Conservation (phyloP, 176 grass and related monocot species). For the Lolium rigidum region DNA sequence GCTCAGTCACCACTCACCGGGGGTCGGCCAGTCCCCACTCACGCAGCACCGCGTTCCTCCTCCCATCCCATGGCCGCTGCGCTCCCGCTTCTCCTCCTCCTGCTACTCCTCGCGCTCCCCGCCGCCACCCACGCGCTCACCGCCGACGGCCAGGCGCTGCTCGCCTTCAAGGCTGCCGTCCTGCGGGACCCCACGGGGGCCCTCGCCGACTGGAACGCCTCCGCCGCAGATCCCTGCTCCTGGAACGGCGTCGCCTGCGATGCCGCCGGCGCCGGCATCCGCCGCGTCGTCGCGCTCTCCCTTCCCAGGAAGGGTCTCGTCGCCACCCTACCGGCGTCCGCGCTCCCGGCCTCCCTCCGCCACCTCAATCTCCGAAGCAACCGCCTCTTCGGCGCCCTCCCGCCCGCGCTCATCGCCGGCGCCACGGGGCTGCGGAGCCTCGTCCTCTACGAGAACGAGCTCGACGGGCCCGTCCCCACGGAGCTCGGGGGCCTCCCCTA, state of each 20-base stretch:
- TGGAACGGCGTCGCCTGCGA: constrained; percentile 88
- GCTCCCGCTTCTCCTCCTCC: constrained; percentile 20
- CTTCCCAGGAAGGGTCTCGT: constrained; percentile 72
- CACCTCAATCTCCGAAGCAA: constrained; percentile 89
- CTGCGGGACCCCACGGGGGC: constrained; percentile 62
- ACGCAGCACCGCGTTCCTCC: background rate
- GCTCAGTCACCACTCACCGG: background rate
- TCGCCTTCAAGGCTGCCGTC: constrained; percentile 72
- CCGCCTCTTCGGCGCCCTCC: constrained; percentile 59
- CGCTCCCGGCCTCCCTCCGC: constrained; percentile 63
- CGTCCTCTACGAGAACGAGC: constrained; percentile 81
- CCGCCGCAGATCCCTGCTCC: constrained; percentile 65
- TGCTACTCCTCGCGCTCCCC: constrained; percentile 7
- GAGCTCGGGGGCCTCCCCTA: constrained; percentile 66
- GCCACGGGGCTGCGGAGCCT: constrained; percentile 67
- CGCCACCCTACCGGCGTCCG: constrained; percentile 51
- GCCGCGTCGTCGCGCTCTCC: constrained; percentile 64
- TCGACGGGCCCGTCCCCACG: constrained; percentile 58
- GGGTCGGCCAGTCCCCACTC: constrained; percentile 4
- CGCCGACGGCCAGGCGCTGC: constrained; percentile 75
- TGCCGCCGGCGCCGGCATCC: background rate
- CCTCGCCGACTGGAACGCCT: constrained; percentile 73
- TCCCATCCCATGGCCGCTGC: constrained; percentile 20
- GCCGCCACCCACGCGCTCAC: constrained; percentile 36
- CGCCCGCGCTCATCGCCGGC: constrained; percentile 41